Conservation (phyloP, 2,329 filamentous ascomycete species). For the Aspergillus spinulosporus region DNA sequence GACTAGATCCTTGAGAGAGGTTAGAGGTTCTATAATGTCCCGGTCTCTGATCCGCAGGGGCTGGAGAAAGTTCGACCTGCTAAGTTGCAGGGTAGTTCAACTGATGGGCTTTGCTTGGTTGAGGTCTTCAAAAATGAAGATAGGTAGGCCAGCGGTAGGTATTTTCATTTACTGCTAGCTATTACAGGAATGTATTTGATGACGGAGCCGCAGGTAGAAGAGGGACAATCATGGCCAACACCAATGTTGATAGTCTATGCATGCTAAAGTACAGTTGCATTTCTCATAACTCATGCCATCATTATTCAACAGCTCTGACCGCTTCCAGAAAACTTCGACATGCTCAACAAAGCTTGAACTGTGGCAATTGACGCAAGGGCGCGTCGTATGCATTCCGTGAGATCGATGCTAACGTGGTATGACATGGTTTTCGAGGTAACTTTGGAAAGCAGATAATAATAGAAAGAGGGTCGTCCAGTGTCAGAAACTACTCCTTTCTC, state of each 20-base stretch:
- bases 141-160: not conserved
- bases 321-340: not conserved
- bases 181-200: not conserved
- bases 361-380: not conserved
- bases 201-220: not conserved
- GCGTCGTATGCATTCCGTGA: not conserved
- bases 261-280: not conserved
- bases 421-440: too few relatives aligned
- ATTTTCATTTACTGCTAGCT: not conserved
- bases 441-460: too few relatives aligned
- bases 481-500: not conserved
- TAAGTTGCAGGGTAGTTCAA: not conserved
- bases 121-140: too few relatives aligned
- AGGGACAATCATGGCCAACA: too few relatives aligned
- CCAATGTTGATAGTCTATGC: not conserved
- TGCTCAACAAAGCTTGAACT: not conserved
- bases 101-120: too few relatives aligned
- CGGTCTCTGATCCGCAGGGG: not conserved
- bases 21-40: not conserved
- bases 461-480: not conserved
- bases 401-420: too few relatives aligned
- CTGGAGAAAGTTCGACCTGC: not conserved
- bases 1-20: not conserved
- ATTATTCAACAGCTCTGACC: not conserved
- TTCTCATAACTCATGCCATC: not conserved